Evolutionary conservation across 2,329 filamentous ascomycete genomes (phyloP).

Genomic region (Gaeumannomyces tritici): DNA sequence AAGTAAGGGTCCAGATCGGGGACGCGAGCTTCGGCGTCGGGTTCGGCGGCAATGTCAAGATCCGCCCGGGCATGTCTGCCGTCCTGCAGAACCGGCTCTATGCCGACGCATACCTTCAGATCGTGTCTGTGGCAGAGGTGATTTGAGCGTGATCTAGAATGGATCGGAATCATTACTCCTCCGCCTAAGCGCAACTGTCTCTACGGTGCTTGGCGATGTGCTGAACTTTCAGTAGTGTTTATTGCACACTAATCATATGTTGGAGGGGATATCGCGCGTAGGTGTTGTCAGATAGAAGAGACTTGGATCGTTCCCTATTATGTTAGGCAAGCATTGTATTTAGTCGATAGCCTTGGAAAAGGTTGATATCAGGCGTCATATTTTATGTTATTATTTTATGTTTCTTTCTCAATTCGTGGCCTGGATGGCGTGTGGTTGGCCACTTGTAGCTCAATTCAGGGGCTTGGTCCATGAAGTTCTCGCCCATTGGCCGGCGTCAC

Average conservation of each 20-base stretch:
- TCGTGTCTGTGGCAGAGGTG: slow-evolving; percentile 2
- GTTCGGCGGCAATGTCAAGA: slow-evolving; percentile 31
- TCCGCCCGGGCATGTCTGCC: slow-evolving; percentile 26
- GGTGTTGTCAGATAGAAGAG: neutral
- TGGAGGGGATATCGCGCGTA: too few species aligned
- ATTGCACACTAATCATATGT: too few species aligned
- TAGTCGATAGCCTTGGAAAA: too few species aligned
- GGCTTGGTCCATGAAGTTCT: neutral
- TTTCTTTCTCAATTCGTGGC: too few species aligned
- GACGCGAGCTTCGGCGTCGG: slow-evolving; percentile 28
- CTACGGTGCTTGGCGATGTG: too few species aligned
- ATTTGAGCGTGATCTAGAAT: neutral
- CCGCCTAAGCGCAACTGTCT: too few species aligned
- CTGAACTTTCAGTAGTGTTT: too few species aligned
- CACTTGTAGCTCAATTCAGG: neutral
- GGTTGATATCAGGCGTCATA: too few species aligned
- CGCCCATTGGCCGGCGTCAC: too few species aligned
- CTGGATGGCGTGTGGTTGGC: neutral
- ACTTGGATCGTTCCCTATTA: neutral
- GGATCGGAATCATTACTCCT: neutral
- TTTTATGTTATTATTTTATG: too few species aligned
- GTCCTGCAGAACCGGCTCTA: slow-evolving; percentile 33
- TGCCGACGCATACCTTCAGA: slow-evolving; percentile 30
- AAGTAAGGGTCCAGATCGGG: slow-evolving; percentile 18
- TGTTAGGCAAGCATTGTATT: neutral